phyloP scores from a whole-genome alignment of 2,329 filamentous ascomycete species.

The Pezizomycotina sp. region DNA sequence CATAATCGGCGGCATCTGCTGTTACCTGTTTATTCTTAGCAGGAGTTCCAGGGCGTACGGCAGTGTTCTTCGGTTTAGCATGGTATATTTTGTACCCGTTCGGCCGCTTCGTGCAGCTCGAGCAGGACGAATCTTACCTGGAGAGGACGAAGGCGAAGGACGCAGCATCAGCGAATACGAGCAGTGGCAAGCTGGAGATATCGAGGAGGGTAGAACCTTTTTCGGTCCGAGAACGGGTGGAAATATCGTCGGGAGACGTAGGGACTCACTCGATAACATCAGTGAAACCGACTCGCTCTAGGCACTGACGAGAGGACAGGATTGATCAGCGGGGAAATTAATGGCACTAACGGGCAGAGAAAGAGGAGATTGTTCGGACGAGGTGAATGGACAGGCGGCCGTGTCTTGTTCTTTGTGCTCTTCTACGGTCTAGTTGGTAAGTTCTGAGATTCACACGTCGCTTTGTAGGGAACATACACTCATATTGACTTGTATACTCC shows the following conservation, averaged over 20 bases:
- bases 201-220: conserved; percentile 89
- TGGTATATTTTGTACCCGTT: conserved; percentile 90
- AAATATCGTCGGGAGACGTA: conserved; percentile 69
- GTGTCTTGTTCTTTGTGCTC: conserved; percentile 88
- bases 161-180: conserved; percentile 97
- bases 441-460: not conserved
- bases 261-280: conserved; percentile 74
- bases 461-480: not conserved
- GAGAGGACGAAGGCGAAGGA: conserved; percentile 93
- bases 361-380: conserved; percentile 87
- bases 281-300: conserved; percentile 84
- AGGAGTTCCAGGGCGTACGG: conserved; percentile 76
- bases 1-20: conserved; percentile 56
- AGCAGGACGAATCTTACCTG: conserved; percentile 84
- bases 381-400: conserved; percentile 85
- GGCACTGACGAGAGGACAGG: conserved; percentile 33
- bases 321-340: conserved; percentile 36
- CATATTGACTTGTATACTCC: conserved; percentile 7
- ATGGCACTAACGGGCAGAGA: conserved; percentile 33
- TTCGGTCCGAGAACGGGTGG: conserved; percentile 65
- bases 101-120: conserved; percentile 82
- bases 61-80: conserved; percentile 63
- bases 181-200: conserved; percentile 93
- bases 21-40: conserved; percentile 61
- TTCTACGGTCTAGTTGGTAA: conserved; percentile 69